phyloP scores from a whole-genome alignment of 768 basidiomycete genomes.

The Suillus occidentalis region DNA sequence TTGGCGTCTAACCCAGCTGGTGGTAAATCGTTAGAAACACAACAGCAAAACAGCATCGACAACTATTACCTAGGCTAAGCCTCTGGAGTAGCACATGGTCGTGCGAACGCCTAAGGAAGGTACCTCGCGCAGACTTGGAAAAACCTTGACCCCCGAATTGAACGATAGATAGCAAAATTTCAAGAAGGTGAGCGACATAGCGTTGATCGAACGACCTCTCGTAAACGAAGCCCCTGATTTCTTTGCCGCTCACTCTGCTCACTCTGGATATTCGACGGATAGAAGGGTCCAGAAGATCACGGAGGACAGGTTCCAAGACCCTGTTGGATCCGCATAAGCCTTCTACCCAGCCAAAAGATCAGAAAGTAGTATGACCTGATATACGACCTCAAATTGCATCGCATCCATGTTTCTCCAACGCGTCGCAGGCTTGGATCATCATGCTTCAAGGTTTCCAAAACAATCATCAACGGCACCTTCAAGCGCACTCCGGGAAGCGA shows the following conservation, averaged over 20 bases:
- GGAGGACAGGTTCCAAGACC: conserved; percentile 86
- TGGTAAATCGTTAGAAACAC: conserved; percentile 11
- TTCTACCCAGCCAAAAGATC: not conserved
- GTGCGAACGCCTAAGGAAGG: conserved; percentile 62
- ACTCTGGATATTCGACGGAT: conserved; percentile 53
- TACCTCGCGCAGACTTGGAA: conserved; percentile 67
- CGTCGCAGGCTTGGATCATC: conserved; percentile 74
- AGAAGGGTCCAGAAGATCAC: conserved; percentile 70
- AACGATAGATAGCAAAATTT: conserved; percentile 72
- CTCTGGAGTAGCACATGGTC: conserved; percentile 63
- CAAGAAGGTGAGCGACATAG: conserved; percentile 70
- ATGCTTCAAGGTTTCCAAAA: conserved; percentile 79
- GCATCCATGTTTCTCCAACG: conserved; percentile 95
- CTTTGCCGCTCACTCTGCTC: conserved; percentile 59
- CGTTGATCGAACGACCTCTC: conserved; percentile 77
- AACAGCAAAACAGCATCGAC: not conserved
- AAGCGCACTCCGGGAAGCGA: conserved; percentile 80
- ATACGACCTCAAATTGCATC: conserved; percentile 89
- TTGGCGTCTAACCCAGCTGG: conserved; percentile 48
- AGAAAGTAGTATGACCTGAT: conserved; percentile 56
- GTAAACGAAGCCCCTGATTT: conserved; percentile 68
- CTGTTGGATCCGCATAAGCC: conserved; percentile 39
- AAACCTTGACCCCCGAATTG: conserved; percentile 91
- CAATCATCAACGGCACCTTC: conserved; percentile 83
- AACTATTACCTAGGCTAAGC: conserved; percentile 51